phyloP scores from a whole-genome alignment of 176 grass and related monocot species.

The Tuctoria greenei region DNA sequence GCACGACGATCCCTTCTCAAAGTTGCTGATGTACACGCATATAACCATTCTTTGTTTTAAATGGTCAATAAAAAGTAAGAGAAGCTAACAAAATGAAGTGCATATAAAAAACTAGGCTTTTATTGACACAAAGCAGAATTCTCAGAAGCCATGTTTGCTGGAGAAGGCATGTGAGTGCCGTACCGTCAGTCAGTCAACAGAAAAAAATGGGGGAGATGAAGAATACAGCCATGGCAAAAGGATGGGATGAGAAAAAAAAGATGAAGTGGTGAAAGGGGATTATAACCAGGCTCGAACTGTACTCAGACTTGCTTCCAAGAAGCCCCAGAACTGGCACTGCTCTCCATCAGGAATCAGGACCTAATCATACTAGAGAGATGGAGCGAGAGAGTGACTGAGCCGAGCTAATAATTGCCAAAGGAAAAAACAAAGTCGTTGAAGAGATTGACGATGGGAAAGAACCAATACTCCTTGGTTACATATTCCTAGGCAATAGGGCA shows the following conservation, averaged over 20 bases:
- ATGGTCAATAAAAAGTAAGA: background rate
- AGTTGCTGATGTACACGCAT: background rate
- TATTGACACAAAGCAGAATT: constrained; percentile 19
- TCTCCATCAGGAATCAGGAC: background rate
- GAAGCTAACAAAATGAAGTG: background rate
- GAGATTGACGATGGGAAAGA: constrained; percentile 45
- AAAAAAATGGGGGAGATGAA: background rate
- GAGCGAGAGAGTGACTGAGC: background rate
- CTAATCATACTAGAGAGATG: constrained; percentile 7
- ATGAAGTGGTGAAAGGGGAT: constrained; percentile 7
- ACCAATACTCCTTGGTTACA: constrained; percentile 63
- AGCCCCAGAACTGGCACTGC: background rate
- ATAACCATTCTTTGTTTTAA: background rate
- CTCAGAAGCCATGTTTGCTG: background rate
- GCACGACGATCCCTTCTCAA: background rate
- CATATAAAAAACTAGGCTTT: background rate
- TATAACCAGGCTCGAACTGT: constrained; percentile 20
- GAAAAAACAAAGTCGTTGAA: constrained; percentile 34
- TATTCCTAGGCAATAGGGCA: constrained; percentile 83
- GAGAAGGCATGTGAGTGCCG: background rate
- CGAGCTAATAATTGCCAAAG: constrained; percentile 33
- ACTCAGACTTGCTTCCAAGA: background rate
- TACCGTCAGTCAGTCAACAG: background rate
- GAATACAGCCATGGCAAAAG: constrained; percentile 29
- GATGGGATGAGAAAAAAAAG: constrained; percentile 18